Evolutionary conservation across 257 asterid species (phyloP).

Genomic region (Solanum etuberosum): DNA sequence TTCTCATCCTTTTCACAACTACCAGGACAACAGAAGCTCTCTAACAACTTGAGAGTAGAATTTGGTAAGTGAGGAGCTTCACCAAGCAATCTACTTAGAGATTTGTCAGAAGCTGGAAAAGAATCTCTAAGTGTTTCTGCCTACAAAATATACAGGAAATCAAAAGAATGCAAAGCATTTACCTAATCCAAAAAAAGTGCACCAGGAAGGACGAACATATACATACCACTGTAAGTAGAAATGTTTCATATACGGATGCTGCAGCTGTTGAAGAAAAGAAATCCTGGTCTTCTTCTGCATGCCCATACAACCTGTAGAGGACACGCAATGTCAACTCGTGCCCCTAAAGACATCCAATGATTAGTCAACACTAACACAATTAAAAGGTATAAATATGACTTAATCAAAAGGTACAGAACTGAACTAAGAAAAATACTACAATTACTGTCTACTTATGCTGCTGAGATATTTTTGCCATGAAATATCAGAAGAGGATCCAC

Average conservation of each 20-base stretch:
- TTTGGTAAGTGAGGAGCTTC: slow-evolving; percentile 91
- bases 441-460: neutral
- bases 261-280: slow-evolving; percentile 81
- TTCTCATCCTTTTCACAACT: slow-evolving; percentile 44
- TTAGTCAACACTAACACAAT: slow-evolving; percentile 30
- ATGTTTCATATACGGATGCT: slow-evolving; percentile 76
- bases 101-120: slow-evolving; percentile 96
- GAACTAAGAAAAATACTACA: neutral
- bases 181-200: slow-evolving; percentile 8
- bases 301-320: slow-evolving; percentile 94
- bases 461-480: neutral
- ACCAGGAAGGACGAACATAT: slow-evolving; percentile 5
- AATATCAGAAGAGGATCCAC: neutral
- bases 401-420: neutral
- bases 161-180: slow-evolving; percentile 5
- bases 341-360: slow-evolving; percentile 74
- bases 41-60: slow-evolving; percentile 63
- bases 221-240: slow-evolving; percentile 86
- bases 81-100: slow-evolving; percentile 78
- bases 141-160: slow-evolving; percentile 31
- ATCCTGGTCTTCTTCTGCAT: slow-evolving; percentile 89
- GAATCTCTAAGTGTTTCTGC: slow-evolving; percentile 83
- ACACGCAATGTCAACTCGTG: slow-evolving; percentile 95
- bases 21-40: slow-evolving; percentile 79
- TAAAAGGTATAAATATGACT: neutral